Conservation (phyloP, 305 asterid genomes). For the Solanum aculeatissimum region DNA sequence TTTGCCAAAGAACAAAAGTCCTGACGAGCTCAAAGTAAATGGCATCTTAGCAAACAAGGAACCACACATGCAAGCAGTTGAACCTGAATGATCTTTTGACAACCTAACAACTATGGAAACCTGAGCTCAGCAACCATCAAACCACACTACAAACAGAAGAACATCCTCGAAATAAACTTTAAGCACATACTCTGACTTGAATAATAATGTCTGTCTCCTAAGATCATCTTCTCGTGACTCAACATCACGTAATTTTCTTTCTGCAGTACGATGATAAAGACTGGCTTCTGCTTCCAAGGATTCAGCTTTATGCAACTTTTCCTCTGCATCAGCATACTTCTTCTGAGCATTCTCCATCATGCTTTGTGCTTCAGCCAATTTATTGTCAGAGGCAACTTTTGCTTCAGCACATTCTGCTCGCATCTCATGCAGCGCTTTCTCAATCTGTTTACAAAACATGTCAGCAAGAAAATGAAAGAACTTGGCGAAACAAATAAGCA, state of each 20-base stretch:
- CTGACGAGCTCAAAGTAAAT: neutral
- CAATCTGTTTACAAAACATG: constrained; percentile 43
- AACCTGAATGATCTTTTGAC: neutral
- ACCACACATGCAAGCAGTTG: neutral
- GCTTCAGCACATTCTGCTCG: constrained; percentile 88
- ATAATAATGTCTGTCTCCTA: constrained; percentile 52
- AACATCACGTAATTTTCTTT: constrained; percentile 83
- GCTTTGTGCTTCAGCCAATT: constrained; percentile 57
- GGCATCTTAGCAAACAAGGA: neutral
- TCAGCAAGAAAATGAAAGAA: neutral
- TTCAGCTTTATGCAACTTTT: constrained; percentile 61
- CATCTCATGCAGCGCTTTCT: constrained; percentile 96
- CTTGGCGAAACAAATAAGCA: neutral
- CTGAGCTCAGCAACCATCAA: neutral
- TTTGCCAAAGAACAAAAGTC: neutral
- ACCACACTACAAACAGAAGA: neutral
- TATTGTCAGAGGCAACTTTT: constrained; percentile 62
- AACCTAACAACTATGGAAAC: neutral
- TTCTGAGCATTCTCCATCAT: constrained; percentile 65
- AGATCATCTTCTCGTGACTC: constrained; percentile 96
- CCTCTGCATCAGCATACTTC: constrained; percentile 59
- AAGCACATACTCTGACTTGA: constrained; percentile 69
- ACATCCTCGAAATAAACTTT: constrained; percentile 1
- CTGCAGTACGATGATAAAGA: constrained; percentile 66
- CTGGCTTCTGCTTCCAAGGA: constrained; percentile 84